Conservation (phyloP, 768 basidiomycete genomes). For the Auricularia heimuer region DNA sequence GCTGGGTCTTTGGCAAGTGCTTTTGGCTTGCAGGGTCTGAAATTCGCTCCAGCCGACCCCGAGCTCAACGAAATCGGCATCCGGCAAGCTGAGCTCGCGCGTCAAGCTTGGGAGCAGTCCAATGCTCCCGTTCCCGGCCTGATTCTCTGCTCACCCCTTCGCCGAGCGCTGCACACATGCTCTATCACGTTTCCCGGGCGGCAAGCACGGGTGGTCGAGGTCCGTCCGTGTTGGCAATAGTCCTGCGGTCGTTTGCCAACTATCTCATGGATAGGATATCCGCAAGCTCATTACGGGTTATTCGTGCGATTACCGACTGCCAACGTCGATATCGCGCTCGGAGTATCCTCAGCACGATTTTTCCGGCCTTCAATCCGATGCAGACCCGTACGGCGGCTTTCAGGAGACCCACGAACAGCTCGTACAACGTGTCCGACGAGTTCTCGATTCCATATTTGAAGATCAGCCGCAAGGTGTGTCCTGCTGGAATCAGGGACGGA, state of each 20-base stretch:
- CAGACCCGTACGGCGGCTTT: not conserved
- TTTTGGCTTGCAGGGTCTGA: not conserved
- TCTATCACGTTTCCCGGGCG: not conserved
- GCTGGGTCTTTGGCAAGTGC: not conserved
- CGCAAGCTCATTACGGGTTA: not conserved
- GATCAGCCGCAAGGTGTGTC: not conserved
- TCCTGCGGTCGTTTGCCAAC: not conserved
- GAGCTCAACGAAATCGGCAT: not conserved
- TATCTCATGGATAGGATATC: not conserved
- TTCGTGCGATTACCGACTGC: not conserved
- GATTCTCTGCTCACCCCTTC: not conserved
- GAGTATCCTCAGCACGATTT: not conserved
- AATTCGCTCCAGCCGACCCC: not conserved
- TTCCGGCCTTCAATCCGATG: not conserved
- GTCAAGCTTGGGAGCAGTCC: not conserved
- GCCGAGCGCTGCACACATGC: not conserved
- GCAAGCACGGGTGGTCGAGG: not conserved
- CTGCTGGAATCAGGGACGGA: not conserved
- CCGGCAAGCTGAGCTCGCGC: not conserved
- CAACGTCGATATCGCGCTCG: not conserved
- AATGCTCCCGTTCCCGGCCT: not conserved
- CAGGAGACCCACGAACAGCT: not conserved
- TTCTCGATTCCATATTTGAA: not conserved
- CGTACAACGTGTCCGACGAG: not conserved
- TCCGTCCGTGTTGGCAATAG: not conserved